Base-by-base conservation (phyloP, 2,329 filamentous ascomycete species). In the Pezicula carpinea region DNA sequence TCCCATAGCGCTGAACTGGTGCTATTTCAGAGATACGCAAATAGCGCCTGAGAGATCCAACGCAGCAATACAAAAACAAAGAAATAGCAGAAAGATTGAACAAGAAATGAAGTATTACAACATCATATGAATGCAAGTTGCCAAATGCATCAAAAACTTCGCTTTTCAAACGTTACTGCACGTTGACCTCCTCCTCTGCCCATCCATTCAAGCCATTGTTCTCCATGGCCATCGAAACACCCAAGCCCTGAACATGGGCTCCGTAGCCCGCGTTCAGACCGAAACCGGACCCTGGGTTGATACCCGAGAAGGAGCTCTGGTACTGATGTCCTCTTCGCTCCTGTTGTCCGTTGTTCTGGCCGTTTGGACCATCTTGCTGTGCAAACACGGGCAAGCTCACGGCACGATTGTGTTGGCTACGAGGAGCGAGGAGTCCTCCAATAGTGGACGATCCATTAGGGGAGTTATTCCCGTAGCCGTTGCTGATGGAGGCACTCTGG, bases 321-420 rank as follows among this genome's bases (percentile, higher is more conserved):
- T 85, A 85, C 53, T 83, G 80, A 59, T 85, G 82, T 10, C 81
- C 80, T 47, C 80, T 73, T 45, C 81, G 75, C 64, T 60, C 56
- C 21, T 58, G 66, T 44, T 66, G 66, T 5, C 66, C 70, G 14
- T 50, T 51, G 13, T 11, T 36, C 14, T 51, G 54, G 35, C 59
- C 50, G 38, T 56, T 53, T 36, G 77, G 76, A 44, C 82, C 82
- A 65, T 83, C 78, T 14, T 77, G 79, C 15, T 80, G 79, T 0
- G 79, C 81, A 45, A 86, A 75, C 5, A 78, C 81, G 1, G 93
- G 93, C 61, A 99, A 73, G 64, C 90, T 96, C 50, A 96, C 89
- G 29, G 93, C 90, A 32, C 93, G 53, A 31, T 56, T 63, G 66
- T 85, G 81, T 53, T 79, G 78, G 26, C 76, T 72, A 29, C 81